A percentile compares a stretch with the other conserved stretches of the same genome.
Evolutionary conservation across 2,329 filamentous ascomycete genomes (phyloP).

Genomic region (Botrytis paeoniae): DNA sequence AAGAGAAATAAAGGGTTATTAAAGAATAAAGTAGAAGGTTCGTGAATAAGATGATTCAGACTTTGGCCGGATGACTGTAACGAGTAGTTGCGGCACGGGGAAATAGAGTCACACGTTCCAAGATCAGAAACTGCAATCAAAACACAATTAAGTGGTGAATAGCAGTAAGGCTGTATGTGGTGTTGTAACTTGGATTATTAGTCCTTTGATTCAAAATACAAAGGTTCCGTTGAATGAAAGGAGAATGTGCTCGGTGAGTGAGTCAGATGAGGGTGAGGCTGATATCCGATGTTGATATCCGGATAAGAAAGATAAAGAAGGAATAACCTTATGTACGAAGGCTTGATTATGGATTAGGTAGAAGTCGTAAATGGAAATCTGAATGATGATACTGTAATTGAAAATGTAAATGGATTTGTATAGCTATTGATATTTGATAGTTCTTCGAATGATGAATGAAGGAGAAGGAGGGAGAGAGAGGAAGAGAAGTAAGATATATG

Average conservation of each 20-base stretch:
- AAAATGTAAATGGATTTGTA: background rate
- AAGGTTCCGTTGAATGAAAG: background rate
- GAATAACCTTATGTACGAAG: background rate
- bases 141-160: conserved; percentile 17
- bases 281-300: background rate
- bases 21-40: background rate
- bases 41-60: conserved; percentile 6
- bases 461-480: background rate
- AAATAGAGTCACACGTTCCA: background rate
- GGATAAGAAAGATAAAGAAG: conserved; percentile 11
- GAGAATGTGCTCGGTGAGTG: conserved; percentile 3
- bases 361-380: background rate
- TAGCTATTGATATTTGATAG: background rate
- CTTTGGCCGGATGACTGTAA: conserved; percentile 10
- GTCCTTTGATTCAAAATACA: background rate
- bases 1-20: background rate
- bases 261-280: conserved; percentile 12
- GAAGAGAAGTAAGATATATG: background rate
- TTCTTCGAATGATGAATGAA: background rate
- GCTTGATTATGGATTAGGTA: conserved; percentile 7
- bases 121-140: conserved; percentile 10
- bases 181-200: background rate
- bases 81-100: conserved; percentile 7
- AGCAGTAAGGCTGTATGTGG: background rate
- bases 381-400: background rate